These are phyloP conservation scores for Botrytis porri DNA, from an alignment of 2,329 filamentous ascomycete species.

Conservation along the genomic window DNA sequence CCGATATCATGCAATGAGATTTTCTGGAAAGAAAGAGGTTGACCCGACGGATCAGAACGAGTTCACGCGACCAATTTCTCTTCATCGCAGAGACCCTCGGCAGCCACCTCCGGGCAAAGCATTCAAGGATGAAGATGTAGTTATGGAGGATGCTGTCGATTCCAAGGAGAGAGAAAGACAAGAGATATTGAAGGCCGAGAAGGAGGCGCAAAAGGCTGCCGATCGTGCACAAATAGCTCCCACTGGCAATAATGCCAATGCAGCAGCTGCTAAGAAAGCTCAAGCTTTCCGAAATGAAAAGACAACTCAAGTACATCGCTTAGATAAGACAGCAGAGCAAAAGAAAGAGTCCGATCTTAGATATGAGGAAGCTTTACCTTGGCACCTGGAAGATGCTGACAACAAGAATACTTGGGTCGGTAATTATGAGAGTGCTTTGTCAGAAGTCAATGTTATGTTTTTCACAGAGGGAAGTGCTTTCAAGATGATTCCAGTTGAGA, in stretches of 20 bases:
- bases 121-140: conserved; percentile 56
- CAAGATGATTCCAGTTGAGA: conserved; percentile 86
- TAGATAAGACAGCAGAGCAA: conserved; percentile 66
- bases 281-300: conserved; percentile 78
- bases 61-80: conserved; percentile 81
- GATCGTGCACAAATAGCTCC: conserved; percentile 94
- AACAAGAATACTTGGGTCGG: conserved; percentile 94
- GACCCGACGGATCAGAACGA: conserved; percentile 70
- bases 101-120: conserved; percentile 62
- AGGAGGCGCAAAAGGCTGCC: conserved; percentile 79
- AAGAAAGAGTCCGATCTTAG: conserved; percentile 71
- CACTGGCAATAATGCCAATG: conserved; percentile 55
- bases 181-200: conserved; percentile 72
- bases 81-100: conserved; percentile 85
- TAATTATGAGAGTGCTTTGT: conserved; percentile 84
- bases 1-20: conserved; percentile 83
- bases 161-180: conserved; percentile 60
- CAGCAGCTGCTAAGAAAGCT: conserved; percentile 37
- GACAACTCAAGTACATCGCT: conserved; percentile 78
- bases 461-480: conserved; percentile 69
- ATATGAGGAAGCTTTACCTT: conserved; percentile 93
- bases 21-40: conserved; percentile 59
- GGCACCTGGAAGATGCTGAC: conserved; percentile 96
- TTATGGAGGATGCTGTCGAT: conserved; percentile 45
- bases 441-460: conserved; percentile 78